phyloP scores from a whole-genome alignment of 2,329 filamentous ascomycete species.

The Amauroascus niger region DNA sequence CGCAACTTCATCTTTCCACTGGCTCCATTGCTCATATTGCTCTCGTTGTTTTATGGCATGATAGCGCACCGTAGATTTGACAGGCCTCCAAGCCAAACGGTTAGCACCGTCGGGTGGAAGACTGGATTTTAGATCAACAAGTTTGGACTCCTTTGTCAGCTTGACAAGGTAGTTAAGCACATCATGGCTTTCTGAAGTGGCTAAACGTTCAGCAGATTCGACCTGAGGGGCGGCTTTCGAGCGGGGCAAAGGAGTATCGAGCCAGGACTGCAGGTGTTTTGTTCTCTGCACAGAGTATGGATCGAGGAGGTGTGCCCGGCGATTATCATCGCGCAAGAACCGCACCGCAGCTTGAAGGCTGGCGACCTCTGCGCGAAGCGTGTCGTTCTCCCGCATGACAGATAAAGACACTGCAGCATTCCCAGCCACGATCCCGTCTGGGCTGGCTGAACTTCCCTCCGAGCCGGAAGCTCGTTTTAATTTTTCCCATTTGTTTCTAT shows the following conservation, averaged over 20 bases:
- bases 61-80: slow-evolving; percentile 36
- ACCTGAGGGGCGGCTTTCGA: slow-evolving; percentile 21
- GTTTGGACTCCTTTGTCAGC: slow-evolving; percentile 33
- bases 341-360: slow-evolving; percentile 40
- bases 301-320: slow-evolving; percentile 32
- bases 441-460: slow-evolving; percentile 28
- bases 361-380: slow-evolving; percentile 35
- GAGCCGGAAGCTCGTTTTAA: slow-evolving; percentile 35
- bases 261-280: slow-evolving; percentile 36
- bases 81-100: slow-evolving; percentile 33
- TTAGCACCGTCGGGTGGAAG: slow-evolving; percentile 21
- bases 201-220: slow-evolving; percentile 29
- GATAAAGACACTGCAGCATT: slow-evolving; percentile 33
- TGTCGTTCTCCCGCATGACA: slow-evolving; percentile 37
- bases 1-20: slow-evolving; percentile 37
- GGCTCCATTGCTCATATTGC: slow-evolving; percentile 39
- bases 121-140: slow-evolving; percentile 33
- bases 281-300: slow-evolving; percentile 36
- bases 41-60: slow-evolving; percentile 38
- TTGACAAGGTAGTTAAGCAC: slow-evolving; percentile 36
- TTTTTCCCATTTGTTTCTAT: slow-evolving; percentile 35
- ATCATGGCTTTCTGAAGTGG: slow-evolving; percentile 33
- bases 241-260: slow-evolving; percentile 34
- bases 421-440: slow-evolving; percentile 28
- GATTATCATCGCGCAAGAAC: slow-evolving; percentile 39